Conservation (phyloP, 805 yeast species). For the Candida xyloterini region DNA sequence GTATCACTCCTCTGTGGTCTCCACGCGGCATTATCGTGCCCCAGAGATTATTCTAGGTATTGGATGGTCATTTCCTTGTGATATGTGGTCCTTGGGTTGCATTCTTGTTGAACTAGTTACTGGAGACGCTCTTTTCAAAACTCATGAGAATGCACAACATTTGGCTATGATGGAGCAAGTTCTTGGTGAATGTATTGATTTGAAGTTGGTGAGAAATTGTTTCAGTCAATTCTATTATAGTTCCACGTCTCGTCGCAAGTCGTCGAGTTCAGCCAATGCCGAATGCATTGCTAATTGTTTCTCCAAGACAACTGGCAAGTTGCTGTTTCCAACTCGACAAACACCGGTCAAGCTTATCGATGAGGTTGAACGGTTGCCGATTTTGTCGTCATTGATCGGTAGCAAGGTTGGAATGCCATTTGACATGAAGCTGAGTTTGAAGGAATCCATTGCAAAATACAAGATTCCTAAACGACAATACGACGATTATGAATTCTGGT, state of each 20-base stretch:
- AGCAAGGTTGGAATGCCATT: slow-evolving; percentile 30
- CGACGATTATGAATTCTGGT: slow-evolving; percentile 80
- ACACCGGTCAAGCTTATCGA: slow-evolving; percentile 37
- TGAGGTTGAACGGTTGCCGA: slow-evolving; percentile 33
- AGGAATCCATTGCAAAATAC: slow-evolving; percentile 25
- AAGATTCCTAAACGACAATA: slow-evolving; percentile 40
- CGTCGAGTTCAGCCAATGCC: slow-evolving; percentile 7
- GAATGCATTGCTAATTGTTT: slow-evolving; percentile 32
- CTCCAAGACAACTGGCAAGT: slow-evolving; percentile 29
- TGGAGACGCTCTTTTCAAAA: slow-evolving; percentile 92
- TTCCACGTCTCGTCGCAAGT: slow-evolving; percentile 17
- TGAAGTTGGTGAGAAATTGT: slow-evolving; percentile 33
- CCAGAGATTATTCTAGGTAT: slow-evolving; percentile 92
- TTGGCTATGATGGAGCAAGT: slow-evolving; percentile 91
- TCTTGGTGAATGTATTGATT: slow-evolving; percentile 51
- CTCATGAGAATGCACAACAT: slow-evolving; percentile 93
- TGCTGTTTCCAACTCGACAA: slow-evolving; percentile 35
- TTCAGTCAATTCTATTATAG: slow-evolving; percentile 23
- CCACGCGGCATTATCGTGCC: slow-evolving; percentile 95
- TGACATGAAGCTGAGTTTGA: slow-evolving; percentile 21
- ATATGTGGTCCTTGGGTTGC: slow-evolving; percentile 96
- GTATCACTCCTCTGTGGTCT: slow-evolving; percentile 86
- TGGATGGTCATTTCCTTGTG: slow-evolving; percentile 98
- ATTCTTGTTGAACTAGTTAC: slow-evolving; percentile 85
- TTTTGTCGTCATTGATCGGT: slow-evolving; percentile 29